These are phyloP conservation scores for Talaromyces sp. DNA, from an alignment of 2,329 filamentous ascomycete species.

Conservation along the genomic window DNA sequence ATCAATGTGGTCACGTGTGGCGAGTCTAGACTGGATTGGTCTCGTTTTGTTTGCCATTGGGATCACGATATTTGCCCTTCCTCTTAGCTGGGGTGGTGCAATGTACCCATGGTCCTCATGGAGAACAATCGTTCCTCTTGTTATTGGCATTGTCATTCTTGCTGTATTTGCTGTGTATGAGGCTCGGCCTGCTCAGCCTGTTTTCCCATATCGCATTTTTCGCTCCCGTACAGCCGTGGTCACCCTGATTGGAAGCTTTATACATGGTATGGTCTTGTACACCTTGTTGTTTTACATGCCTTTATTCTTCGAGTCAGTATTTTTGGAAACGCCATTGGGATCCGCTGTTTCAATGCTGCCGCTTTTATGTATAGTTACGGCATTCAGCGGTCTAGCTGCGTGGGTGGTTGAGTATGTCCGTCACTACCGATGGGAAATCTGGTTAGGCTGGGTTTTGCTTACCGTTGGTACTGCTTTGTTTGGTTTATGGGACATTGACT, in stretches of 20 bases:
- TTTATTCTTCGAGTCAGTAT: slow-evolving; percentile 45
- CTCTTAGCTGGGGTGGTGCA: slow-evolving; percentile 30
- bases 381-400: slow-evolving; percentile 20
- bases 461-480: slow-evolving; percentile 33
- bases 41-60: slow-evolving; percentile 27
- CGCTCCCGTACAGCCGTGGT: slow-evolving; percentile 38
- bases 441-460: slow-evolving; percentile 1
- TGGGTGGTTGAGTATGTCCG: slow-evolving; percentile 46
- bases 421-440: slow-evolving; percentile 11
- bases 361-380: not conserved
- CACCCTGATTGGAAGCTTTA: slow-evolving; percentile 34
- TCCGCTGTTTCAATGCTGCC: slow-evolving; percentile 6
- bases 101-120: slow-evolving; percentile 30
- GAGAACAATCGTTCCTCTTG: slow-evolving; percentile 27
- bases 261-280: slow-evolving; percentile 36
- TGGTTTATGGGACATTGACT: slow-evolving; percentile 48
- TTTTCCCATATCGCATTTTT: slow-evolving; percentile 46
- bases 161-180: slow-evolving; percentile 23
- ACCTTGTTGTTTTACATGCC: slow-evolving; percentile 44
- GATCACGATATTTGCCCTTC: slow-evolving; percentile 28
- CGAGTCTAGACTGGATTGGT: slow-evolving; percentile 30
- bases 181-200: slow-evolving; percentile 23
- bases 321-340: slow-evolving; percentile 17
- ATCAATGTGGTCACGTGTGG: slow-evolving; percentile 30
- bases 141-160: slow-evolving; percentile 26